Evolutionary conservation across 495 filamentous ascomycete species (phyloP).

Genomic region (Penicillium goetzii): DNA sequence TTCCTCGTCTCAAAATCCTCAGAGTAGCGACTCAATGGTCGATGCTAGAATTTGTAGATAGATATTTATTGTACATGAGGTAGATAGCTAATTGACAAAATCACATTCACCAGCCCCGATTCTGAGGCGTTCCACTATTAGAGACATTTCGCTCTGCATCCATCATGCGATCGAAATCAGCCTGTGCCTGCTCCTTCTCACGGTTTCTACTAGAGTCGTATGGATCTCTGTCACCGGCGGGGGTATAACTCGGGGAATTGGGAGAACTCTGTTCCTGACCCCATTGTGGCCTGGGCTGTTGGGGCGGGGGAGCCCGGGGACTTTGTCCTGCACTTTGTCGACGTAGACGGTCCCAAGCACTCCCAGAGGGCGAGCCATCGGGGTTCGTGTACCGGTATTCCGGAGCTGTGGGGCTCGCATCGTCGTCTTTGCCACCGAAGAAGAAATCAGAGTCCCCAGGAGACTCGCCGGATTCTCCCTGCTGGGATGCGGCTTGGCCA

Average conservation of each 20-base stretch:
- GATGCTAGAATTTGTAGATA: constrained; percentile 3
- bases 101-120: constrained; percentile 33
- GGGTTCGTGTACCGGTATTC: constrained; percentile 36
- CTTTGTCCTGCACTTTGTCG: constrained; percentile 28
- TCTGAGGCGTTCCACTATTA: constrained; percentile 20
- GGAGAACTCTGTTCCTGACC: constrained; percentile 13
- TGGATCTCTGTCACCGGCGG: constrained; percentile 12
- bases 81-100: neutral
- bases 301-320: constrained; percentile 15
- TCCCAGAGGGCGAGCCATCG: constrained; percentile 25
- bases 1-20: neutral
- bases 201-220: constrained; percentile 22
- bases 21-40: neutral
- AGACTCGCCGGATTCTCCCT: constrained; percentile 10
- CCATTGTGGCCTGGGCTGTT: constrained; percentile 16
- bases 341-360: constrained; percentile 50
- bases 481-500: neutral
- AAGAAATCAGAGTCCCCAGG: constrained; percentile 34
- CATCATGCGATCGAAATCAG: constrained; percentile 48
- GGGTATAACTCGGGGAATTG: neutral
- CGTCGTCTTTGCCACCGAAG: constrained; percentile 34
- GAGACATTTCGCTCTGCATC: constrained; percentile 42
- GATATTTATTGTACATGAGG: constrained; percentile 12
- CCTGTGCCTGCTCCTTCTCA: constrained; percentile 43
- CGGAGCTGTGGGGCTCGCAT: constrained; percentile 45